Evolutionary conservation across 345 rosid species (phyloP), one percentile per base, ranked within the genome.

Genomic region (Salix viminalis): DNA sequence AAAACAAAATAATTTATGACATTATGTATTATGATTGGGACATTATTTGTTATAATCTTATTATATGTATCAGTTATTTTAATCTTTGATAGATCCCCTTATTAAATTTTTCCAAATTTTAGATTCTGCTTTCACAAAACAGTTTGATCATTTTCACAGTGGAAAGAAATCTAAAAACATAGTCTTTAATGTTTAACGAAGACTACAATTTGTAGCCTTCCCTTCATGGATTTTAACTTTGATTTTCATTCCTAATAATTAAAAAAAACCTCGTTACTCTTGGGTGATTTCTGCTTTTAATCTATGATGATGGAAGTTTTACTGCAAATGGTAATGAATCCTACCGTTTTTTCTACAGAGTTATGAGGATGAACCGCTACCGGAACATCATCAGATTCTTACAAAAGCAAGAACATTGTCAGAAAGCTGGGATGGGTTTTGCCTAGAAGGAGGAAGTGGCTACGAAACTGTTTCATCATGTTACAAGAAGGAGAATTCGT

Each of bases 361-460:
- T 84, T 96, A 96, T 75, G 98, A 87, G 42, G 96, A 90, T 73
- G 98, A 92, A 81, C 79, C 88, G 7, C 71, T 86, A 18, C 70
- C 91, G 7, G 89, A 85, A 41, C 86, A 84, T 76, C 85, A 84
- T 75, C 92, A 77, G 30, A 65, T 75, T 37, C 76, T 60, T 15
- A 34, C 84, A 67, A 89, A 87, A 85, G 79, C 88, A 70, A 74
- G 79, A 80, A 79, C 85, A 67, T 62, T 87, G 84, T 84, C 96
- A 72, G 97, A 78, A 80, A 85, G 54, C 41, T 91, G 97, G 98
- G 94, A 91, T 60, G 99, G 89, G 7, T 90, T 75, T 81, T 89
- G 84, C 28, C 65, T 88, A 13, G 88, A 79, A 70, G 89, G 74
- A 50, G 88, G 83, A 80, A 88, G 82, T 74, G 82, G 76, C 18